Percentiles rank a stretch among this genome's conserved stretches.
These are phyloP conservation scores for Saccharomycopsis olivae DNA, from an alignment of 805 yeast genomes.

Conservation along the genomic window DNA sequence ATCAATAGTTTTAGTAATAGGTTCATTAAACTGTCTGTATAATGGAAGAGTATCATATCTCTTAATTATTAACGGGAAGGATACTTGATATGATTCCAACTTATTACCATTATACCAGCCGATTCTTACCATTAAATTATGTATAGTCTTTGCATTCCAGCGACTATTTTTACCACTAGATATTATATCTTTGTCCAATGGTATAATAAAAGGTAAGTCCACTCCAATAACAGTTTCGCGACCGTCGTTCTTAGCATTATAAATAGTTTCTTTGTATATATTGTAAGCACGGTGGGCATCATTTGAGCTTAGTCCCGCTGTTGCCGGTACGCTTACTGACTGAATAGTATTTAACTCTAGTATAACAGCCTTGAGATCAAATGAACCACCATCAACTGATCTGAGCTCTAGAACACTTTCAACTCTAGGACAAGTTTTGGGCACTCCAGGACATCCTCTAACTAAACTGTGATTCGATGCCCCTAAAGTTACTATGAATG, in stretches of 20 bases:
- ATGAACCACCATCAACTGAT: conserved; percentile 37
- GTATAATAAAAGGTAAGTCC: conserved; percentile 50
- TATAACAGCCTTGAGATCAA: conserved; percentile 37
- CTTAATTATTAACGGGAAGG: conserved; percentile 44
- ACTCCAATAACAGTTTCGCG: conserved; percentile 37
- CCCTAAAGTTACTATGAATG: conserved; percentile 27
- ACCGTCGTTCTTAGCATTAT: conserved; percentile 13
- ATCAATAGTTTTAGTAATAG: conserved; percentile 31
- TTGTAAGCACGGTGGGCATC: conserved; percentile 27
- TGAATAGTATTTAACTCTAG: conserved; percentile 41
- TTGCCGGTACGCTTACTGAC: conserved; percentile 32
- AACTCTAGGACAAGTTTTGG: conserved; percentile 48
- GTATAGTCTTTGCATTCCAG: conserved; percentile 39
- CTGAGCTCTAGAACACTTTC: conserved; percentile 48
- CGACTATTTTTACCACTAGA: conserved; percentile 39
- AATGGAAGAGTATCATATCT: conserved; percentile 48
- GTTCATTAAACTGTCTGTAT: conserved; percentile 43
- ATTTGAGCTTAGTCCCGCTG: conserved; percentile 26
- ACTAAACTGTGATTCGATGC: conserved; percentile 45
- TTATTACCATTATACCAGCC: conserved; percentile 16
- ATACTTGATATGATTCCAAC: conserved; percentile 19
- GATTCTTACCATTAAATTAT: conserved; percentile 30
- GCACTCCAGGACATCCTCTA: conserved; percentile 61
- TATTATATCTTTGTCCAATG: conserved; percentile 40
- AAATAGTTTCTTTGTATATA: conserved; percentile 27